Base-by-base conservation (phyloP, 2,329 filamentous ascomycete genomes). In the Claviceps cyperi region DNA sequence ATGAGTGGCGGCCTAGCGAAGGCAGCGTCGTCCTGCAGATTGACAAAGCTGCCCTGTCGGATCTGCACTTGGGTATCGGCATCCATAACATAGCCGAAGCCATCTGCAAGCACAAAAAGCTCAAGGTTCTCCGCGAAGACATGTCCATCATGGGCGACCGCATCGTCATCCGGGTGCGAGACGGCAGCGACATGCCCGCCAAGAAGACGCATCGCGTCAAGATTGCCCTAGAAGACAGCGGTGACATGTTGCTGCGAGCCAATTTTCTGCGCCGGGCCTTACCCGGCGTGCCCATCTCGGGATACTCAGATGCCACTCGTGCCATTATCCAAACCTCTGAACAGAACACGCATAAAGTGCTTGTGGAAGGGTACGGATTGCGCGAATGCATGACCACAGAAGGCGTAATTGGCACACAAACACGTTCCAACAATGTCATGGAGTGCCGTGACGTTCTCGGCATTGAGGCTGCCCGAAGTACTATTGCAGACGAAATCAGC, bases 311-410 rank as follows among this genome's bases (percentile, higher is more conserved):
- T 53, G 88, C 90, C 3, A 75, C 80, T 9, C 83, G 92, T 57
- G 90, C 89, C 46, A 89, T 97, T 58, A 92, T 97, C 62, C 84
- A 92, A 60, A 89, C 86, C 2, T 81, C 83, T 46, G 82, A 87
- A 49, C 70, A 77, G 3, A 76, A 73, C 32, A 82, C 83, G 38
- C 76, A 83, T 57, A 81, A 77, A 15, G 88, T 91, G 44, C 74
- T 96, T 1, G 92, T 98, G 3, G 92, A 97, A 75, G 92, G 92
- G 2, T 97, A 98, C 66, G 92, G 92, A 0, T 73, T 98, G 47
- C 80, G 80, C 43, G 78, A 80, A 32, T 96, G 90, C 69, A 94
- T 98, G 83, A 94, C 83, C 9, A 98, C 92, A 0, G 85, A 90
- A 54, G 92, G 92, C 55, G 86, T 98, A 5, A 75, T 94, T 50